Evolutionary conservation across 352 stramenopile species (phyloP).

Genomic region (Blastocystis sp.): DNA sequence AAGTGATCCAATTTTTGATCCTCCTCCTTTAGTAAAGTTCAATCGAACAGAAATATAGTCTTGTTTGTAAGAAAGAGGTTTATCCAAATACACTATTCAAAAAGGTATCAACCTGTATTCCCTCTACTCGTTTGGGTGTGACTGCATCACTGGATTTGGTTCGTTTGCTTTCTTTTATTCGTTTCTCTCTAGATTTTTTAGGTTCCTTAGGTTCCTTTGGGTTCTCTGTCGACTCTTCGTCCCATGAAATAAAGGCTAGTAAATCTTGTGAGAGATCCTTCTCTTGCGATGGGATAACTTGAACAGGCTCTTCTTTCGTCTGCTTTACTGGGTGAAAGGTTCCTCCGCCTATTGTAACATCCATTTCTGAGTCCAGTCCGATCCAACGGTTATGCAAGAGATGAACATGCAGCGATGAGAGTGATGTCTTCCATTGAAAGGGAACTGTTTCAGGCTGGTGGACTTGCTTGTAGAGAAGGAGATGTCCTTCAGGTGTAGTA

Average conservation of each 20-base stretch:
- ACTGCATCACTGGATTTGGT: neutral
- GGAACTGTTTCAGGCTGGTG: neutral
- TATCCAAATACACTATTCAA: neutral
- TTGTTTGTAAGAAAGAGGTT: neutral
- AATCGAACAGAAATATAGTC: neutral
- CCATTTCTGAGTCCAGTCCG: neutral
- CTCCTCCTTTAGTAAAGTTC: conserved; percentile 2
- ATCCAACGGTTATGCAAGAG: conserved; percentile 35
- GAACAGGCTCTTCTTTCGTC: neutral
- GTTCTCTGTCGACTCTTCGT: neutral
- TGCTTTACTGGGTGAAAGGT: neutral
- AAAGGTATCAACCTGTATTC: neutral
- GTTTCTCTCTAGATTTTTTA: too few species aligned
- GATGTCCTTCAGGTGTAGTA: neutral
- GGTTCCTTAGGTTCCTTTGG: neutral
- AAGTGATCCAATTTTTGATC: neutral
- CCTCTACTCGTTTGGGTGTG: neutral
- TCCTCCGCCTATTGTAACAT: neutral
- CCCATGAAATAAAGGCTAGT: conserved; percentile 37
- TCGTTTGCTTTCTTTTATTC: neutral
- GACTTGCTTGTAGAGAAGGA: neutral
- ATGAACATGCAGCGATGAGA: neutral
- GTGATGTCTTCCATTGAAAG: neutral
- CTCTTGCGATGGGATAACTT: neutral
- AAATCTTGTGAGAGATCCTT: conserved; percentile 1